Percentiles rank a stretch among this genome's conserved stretches.
Evolutionary conservation across 2,329 filamentous ascomycete genomes (phyloP).

Genomic region (Pyricularia grisea): DNA sequence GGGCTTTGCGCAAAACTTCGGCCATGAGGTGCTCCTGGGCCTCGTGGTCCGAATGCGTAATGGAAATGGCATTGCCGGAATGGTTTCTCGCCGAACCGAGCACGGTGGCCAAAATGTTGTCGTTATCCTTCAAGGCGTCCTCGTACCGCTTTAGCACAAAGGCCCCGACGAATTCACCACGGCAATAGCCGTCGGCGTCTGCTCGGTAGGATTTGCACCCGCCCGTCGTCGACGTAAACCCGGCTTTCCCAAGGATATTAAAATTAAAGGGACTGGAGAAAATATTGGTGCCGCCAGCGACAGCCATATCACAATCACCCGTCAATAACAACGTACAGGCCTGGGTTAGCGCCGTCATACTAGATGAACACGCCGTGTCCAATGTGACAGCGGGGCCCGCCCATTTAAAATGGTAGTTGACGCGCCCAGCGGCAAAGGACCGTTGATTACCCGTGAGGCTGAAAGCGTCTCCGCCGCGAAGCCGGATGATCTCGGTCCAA

Average conservation of each 20-base stretch:
- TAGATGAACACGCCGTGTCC: slow-evolving; percentile 30
- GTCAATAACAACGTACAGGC: slow-evolving; percentile 52
- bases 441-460: slow-evolving; percentile 40
- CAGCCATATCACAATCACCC: slow-evolving; percentile 56
- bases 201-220: slow-evolving; percentile 51
- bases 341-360: slow-evolving; percentile 34
- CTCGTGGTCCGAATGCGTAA: slow-evolving; percentile 51
- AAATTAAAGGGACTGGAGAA: slow-evolving; percentile 44
- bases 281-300: slow-evolving; percentile 55
- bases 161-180: slow-evolving; percentile 30
- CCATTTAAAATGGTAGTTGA: slow-evolving; percentile 33
- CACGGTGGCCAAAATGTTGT: slow-evolving; percentile 48
- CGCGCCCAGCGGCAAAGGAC: slow-evolving; percentile 40
- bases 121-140: slow-evolving; percentile 33
- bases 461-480: slow-evolving; percentile 51
- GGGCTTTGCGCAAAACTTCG: slow-evolving; percentile 43
- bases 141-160: slow-evolving; percentile 36
- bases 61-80: slow-evolving; percentile 51
- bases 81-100: slow-evolving; percentile 53
- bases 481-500: slow-evolving; percentile 61
- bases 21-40: slow-evolving; percentile 48
- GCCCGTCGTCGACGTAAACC: slow-evolving; percentile 45
- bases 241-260: slow-evolving; percentile 51
- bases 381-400: slow-evolving; percentile 27
- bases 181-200: slow-evolving; percentile 46